Conservation (phyloP, 768 basidiomycete genomes). For the Amanita fuliginea region DNA sequence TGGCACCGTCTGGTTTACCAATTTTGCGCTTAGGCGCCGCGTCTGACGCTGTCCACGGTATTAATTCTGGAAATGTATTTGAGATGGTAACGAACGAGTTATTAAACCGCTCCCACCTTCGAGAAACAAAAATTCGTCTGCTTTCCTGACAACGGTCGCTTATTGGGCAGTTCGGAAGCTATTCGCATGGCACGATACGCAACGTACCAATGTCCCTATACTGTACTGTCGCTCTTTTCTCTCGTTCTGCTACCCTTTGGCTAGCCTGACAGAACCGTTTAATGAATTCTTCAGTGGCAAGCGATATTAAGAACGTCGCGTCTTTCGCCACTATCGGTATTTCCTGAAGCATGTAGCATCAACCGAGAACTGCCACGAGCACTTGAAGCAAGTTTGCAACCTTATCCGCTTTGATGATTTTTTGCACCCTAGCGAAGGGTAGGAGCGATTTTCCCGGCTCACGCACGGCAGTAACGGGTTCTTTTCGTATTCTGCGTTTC, state of each 20-base stretch:
- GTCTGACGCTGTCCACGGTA: conserved; percentile 39
- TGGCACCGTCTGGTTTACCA: background rate
- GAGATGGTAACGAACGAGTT: background rate
- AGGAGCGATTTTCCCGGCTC: conserved; percentile 59
- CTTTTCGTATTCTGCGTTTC: conserved; percentile 11
- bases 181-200: background rate
- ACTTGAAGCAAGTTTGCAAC: conserved; percentile 21
- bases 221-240: conserved; percentile 67
- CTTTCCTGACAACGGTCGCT: conserved; percentile 55
- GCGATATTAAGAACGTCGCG: conserved; percentile 65
- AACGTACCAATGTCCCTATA: conserved; percentile 68
- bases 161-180: background rate
- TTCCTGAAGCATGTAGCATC: conserved; percentile 33
- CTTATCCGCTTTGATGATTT: conserved; percentile 80
- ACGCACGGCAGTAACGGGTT: conserved; percentile 16
- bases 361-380: background rate
- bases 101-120: conserved; percentile 37
- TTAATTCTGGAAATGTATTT: conserved; percentile 33
- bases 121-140: conserved; percentile 70
- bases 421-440: conserved; percentile 71
- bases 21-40: conserved; percentile 31
- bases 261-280: conserved; percentile 61
- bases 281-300: conserved; percentile 86
- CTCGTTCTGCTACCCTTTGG: conserved; percentile 58
- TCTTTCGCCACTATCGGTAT: conserved; percentile 69